These are phyloP conservation scores for Canavalia gladiata DNA, from an alignment of 306 rosid species.

Conservation along the genomic window DNA sequence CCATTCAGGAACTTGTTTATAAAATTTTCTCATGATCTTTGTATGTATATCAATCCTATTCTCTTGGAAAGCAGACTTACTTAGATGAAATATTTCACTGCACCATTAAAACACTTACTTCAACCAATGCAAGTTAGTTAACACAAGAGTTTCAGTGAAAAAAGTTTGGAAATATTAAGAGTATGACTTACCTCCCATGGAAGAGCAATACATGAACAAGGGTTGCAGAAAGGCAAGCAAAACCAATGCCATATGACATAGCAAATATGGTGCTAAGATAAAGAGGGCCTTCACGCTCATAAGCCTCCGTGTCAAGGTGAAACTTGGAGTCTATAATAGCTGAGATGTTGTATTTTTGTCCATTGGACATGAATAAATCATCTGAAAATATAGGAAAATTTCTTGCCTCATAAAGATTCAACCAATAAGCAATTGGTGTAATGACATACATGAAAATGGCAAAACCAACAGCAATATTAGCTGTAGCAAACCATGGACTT, in stretches of 20 bases:
- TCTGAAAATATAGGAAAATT: conserved; percentile 86
- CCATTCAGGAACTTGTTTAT: conserved; percentile 81
- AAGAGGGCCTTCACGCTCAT: conserved; percentile 71
- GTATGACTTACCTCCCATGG: conserved; percentile 69
- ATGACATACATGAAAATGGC: conserved; percentile 63
- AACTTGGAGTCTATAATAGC: conserved; percentile 70
- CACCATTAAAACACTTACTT: conserved; percentile 17
- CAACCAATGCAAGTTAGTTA: background rate
- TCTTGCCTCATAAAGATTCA: conserved; percentile 69
- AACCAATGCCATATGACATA: conserved; percentile 68
- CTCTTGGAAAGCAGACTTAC: conserved; percentile 75
- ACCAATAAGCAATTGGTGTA: conserved; percentile 70
- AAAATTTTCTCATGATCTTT: conserved; percentile 73
- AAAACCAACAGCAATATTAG: conserved; percentile 81
- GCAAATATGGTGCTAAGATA: conserved; percentile 75
- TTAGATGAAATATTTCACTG: conserved; percentile 77
- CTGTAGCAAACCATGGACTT: conserved; percentile 96
- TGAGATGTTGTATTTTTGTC: conserved; percentile 75
- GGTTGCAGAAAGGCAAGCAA: conserved; percentile 84
- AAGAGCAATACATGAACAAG: conserved; percentile 78
- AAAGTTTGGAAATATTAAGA: background rate
- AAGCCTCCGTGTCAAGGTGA: conserved; percentile 70
- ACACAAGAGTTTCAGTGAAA: conserved; percentile 4
- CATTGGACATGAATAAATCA: conserved; percentile 67
- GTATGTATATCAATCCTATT: conserved; percentile 83